phyloP scores from a whole-genome alignment of 768 basidiomycete genomes.

The Kwoniella mangroviensis region DNA sequence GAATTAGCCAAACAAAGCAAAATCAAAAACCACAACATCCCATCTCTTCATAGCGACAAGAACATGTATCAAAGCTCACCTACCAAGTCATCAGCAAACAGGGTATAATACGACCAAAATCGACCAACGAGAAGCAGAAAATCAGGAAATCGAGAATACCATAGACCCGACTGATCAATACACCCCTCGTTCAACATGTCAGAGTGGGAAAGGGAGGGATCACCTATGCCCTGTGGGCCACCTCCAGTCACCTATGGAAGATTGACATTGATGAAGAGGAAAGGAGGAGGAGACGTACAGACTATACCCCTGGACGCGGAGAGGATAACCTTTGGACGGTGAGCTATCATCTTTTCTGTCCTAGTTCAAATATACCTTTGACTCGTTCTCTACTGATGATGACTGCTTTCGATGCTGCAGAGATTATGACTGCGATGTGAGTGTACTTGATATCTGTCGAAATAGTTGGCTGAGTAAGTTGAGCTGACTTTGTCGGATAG shows the following conservation, averaged over 20 bases:
- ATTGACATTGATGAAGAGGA: slow-evolving; percentile 35
- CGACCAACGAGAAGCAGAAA: too few relatives aligned
- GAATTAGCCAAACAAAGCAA: neutral
- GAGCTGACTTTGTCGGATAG: slow-evolving; percentile 23
- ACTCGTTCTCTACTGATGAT: neutral
- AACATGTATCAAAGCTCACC: too few relatives aligned
- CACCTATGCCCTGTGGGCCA: slow-evolving; percentile 18
- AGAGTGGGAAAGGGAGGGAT: slow-evolving; percentile 20
- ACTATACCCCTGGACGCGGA: slow-evolving; percentile 46
- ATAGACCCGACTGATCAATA: neutral
- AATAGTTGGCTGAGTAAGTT: neutral
- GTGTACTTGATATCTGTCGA: neutral
- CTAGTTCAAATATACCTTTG: neutral
- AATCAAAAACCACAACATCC: neutral
- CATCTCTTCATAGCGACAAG: neutral
- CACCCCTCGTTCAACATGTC: slow-evolving; percentile 8
- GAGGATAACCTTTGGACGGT: slow-evolving; percentile 48
- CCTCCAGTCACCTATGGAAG: slow-evolving; percentile 29
- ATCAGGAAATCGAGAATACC: too few relatives aligned
- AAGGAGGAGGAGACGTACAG: slow-evolving; percentile 43
- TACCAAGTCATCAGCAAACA: too few relatives aligned
- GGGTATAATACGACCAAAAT: too few relatives aligned
- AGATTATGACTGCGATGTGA: slow-evolving; percentile 47
- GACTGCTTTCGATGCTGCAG: slow-evolving; percentile 9
- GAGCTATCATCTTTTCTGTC: slow-evolving; percentile 14